phyloP scores from a whole-genome alignment of 2,329 filamentous ascomycete genomes.

The Phialocephala sp. region DNA sequence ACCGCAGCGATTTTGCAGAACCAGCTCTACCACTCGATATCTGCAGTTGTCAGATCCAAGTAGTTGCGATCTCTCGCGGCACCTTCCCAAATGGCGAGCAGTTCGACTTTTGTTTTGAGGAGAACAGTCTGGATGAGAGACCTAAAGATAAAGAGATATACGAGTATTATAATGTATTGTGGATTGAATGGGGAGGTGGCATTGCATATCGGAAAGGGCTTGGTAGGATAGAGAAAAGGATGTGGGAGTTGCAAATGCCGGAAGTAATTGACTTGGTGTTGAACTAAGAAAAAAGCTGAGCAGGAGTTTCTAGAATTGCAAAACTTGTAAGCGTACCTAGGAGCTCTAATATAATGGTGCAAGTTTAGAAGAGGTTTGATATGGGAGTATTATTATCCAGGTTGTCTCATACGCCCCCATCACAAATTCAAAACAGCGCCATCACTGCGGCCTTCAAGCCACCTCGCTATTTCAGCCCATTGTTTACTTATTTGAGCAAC shows the following conservation, averaged over 20 bases:
- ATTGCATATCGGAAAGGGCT: slow-evolving; percentile 24
- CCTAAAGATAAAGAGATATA: not conserved
- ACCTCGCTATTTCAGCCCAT: no score
- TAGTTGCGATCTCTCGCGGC: not conserved
- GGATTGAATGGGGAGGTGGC: slow-evolving; percentile 24
- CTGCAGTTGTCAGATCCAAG: not conserved
- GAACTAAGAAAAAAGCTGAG: no score
- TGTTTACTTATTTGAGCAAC: no score
- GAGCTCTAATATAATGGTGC: no score
- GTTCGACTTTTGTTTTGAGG: not conserved
- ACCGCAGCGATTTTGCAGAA: not conserved
- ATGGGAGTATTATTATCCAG: no score
- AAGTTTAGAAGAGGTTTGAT: no score
- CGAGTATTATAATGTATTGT: slow-evolving; percentile 28
- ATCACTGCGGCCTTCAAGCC: no score
- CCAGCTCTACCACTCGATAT: not conserved
- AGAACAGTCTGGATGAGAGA: not conserved
- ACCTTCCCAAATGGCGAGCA: not conserved
- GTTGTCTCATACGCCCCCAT: no score
- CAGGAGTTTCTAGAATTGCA: no score
- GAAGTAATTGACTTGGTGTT: slow-evolving; percentile 21
- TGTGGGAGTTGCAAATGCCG: slow-evolving; percentile 15
- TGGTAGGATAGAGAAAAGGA: slow-evolving; percentile 19
- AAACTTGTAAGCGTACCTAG: no score
- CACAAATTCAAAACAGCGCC: no score